Evolutionary conservation across 768 basidiomycete genomes (phyloP), one percentile per base, ranked within the genome.

Genomic region (Lactarius pseudohatsudake): DNA sequence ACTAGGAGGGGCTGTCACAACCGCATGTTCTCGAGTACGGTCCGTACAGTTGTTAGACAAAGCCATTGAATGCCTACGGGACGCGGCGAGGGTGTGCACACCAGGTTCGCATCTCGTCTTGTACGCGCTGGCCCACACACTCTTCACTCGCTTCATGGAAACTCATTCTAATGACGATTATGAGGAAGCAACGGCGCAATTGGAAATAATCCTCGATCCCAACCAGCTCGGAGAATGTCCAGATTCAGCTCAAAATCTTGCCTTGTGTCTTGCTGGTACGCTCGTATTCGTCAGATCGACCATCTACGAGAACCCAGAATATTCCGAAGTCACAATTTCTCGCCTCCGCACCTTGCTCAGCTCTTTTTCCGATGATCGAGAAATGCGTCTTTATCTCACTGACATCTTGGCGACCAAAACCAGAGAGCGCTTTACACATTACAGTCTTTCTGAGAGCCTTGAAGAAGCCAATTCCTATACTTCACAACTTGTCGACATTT

Each of bases 151-250:
- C 47, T 26, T 11, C 47, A 9, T n/a, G n/a, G 3, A 47, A n/a
- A 22, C 45, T n/a, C 4, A 10, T 47, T 47, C 45, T 22, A 64
- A 18, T n/a, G 47, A 54, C 15, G 57, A 64, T n/a, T 64, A 47
- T 28, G 64, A 64, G 57, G 64, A 64, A n/a, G 64, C 57, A 26
- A 41, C 57, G 4, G 8, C 47, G 5, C 20, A 59, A 2, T 28
- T 64, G 9, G 57, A 59, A 36, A 32, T 22, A 15, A 15, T 59
- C 30, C 6, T 64, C 7, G 47, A 47, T 18, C 59, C 47, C 26
- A n/a, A 36, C 18, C 36, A 53, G 16, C 5, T 30, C 10, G 40
- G 38, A 40, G 58, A 64, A n/a, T 16, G 16, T 30, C n/a, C 30
- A n/a, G 30, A 45, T 34, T 28, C 7, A 32, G 30, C 30, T 32